A percentile compares a stretch with the other conserved stretches of the same genome.
Evolutionary conservation across 768 basidiomycete genomes (phyloP).

Genomic region (Termitomyces eurrhizus): DNA sequence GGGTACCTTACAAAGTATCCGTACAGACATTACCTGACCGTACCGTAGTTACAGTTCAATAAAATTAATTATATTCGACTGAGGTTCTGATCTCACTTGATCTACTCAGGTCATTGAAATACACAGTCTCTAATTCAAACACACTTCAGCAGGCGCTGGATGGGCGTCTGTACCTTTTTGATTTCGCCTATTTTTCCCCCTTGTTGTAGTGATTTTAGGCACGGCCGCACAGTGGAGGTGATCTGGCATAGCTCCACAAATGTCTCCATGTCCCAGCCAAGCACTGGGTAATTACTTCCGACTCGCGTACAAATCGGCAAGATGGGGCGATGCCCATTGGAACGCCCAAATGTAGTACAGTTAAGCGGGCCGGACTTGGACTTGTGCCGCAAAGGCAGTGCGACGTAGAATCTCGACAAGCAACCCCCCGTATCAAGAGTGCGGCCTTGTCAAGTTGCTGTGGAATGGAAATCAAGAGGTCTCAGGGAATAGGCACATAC

Average conservation of each 20-base stretch:
- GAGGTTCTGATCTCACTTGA: no score
- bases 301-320: constrained; percentile 1
- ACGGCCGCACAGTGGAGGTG: not conserved
- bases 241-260: not conserved
- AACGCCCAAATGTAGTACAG: not conserved
- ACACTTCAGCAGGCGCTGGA: not conserved
- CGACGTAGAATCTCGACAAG: not conserved
- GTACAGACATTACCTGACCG: no score
- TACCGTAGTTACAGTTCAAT: no score
- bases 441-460: not conserved
- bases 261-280: not conserved
- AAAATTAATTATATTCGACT: no score
- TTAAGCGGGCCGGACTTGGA: not conserved
- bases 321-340: not conserved
- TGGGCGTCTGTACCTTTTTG: not conserved
- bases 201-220: not conserved
- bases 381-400: no score
- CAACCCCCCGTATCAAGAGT: not conserved
- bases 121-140: no score
- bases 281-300: not conserved
- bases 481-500: not conserved
- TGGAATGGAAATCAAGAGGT: not conserved
- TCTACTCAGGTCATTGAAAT: no score
- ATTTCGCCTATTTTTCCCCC: not conserved
- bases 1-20: no score